Base-by-base conservation (phyloP, 139 green algal genomes). In the Chlamydomonas urium region DNA sequence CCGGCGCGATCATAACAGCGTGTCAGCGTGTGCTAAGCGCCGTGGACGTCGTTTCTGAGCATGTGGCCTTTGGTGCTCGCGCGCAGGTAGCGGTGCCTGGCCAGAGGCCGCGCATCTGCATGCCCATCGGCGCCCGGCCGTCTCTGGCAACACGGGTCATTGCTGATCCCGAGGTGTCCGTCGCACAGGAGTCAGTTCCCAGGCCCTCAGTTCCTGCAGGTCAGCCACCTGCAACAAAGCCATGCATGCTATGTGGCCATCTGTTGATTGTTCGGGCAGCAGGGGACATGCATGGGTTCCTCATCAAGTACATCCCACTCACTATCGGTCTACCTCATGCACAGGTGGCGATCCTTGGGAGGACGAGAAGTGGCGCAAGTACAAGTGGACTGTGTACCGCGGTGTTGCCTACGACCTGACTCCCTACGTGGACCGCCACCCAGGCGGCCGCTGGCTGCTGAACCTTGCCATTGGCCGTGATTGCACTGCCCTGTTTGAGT, bases 401-500 rank as follows among this genome's bases (percentile, higher is more conserved):
- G 88, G 87, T 36, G 65, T 77, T 23, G 87, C 83, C 1, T 88
- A 88, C 28, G 79, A 88, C 75, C 74, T 88, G 2, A 82, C 83
- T 0, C 68, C 68, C 58, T 92, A 88, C 75, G 66, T 87, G 47
- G 61, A 73, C 8, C 66, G 76, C 19, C 90, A 96, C 66, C 90
- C 63, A 21, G 86, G 81, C 6, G 84, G 86, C 2, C 35, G 72
- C 47, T 94, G 83, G 85, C 85, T 96, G 42, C 74, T 94, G 31
- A 89, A 90, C 75, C 81, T 96, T 23, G 89, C 89, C n/a, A 61
- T 94, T 21, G 77, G 81, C 2, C 72, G 90, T 2, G 90, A 96
- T 71, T 89, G 79, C 71, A 96, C 90, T 2, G 90, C 86, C 3
- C 84, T 96, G 35, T 92, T 96, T 63, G 90, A 96, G 76, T 87